These are phyloP conservation scores for Penicillium sp. DNA, from an alignment of 2,329 filamentous ascomycete species.

Conservation along the genomic window DNA sequence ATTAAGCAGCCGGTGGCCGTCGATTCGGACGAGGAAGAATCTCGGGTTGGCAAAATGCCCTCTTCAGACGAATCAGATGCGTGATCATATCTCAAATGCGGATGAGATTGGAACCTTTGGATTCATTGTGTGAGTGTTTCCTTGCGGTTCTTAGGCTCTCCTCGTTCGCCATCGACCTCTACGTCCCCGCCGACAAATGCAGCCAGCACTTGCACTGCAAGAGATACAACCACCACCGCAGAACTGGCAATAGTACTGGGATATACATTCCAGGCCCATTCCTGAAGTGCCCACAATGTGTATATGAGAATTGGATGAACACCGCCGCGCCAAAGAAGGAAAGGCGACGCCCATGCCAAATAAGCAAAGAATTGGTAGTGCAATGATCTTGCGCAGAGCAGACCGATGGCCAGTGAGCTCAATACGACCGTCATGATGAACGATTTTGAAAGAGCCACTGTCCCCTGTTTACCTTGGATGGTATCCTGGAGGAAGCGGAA, in stretches of 20 bases:
- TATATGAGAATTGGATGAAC: slow-evolving; percentile 63
- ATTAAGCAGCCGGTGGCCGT: slow-evolving; percentile 61
- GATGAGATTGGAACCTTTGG: slow-evolving; percentile 1
- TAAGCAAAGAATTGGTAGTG: slow-evolving; percentile 97
- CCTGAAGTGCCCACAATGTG: slow-evolving; percentile 68
- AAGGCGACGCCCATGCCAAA: slow-evolving; percentile 82
- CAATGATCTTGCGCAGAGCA: slow-evolving; percentile 79
- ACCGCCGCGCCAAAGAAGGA: slow-evolving; percentile 73
- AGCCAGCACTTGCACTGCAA: slow-evolving; percentile 61
- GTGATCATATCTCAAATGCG: slow-evolving; percentile 25
- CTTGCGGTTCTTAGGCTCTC: slow-evolving; percentile 11
- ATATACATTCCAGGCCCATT: slow-evolving; percentile 91
- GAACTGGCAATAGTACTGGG: slow-evolving; percentile 69
- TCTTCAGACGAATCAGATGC: slow-evolving; percentile 73
- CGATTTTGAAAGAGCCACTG: slow-evolving; percentile 57
- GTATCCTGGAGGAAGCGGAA: slow-evolving; percentile 50
- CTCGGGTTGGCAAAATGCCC: slow-evolving; percentile 77
- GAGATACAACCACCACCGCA: slow-evolving; percentile 60
- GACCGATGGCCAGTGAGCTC: slow-evolving; percentile 68
- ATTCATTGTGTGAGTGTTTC: slow-evolving; percentile 24
- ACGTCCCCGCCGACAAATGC: slow-evolving; percentile 48
- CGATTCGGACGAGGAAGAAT: slow-evolving; percentile 71
- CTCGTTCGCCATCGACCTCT: slow-evolving; percentile 17
- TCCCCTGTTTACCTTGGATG: slow-evolving; percentile 50
- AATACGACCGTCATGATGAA: slow-evolving; percentile 74